Evolutionary conservation across 78 protist genomes (phyloP).

Genomic region (Speleostelium caveatum): DNA sequence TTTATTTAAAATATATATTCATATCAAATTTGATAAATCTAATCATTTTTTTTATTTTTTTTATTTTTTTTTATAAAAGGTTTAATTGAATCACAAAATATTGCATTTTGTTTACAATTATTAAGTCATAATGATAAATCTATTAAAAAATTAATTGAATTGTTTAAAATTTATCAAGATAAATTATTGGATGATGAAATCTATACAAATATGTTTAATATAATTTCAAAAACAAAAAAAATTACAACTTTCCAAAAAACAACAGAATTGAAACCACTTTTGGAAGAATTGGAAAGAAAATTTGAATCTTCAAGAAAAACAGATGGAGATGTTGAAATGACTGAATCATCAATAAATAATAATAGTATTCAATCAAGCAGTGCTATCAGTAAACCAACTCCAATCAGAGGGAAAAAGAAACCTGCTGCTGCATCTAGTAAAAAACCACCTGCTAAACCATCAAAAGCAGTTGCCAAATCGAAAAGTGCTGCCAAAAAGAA

Average conservation of each 20-base stretch:
- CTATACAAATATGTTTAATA: not conserved
- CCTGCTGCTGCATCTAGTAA: not conserved
- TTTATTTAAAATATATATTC: not conserved
- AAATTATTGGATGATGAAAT: constrained; percentile 69
- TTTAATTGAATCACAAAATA: constrained; percentile 74
- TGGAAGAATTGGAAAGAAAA: constrained; percentile 65
- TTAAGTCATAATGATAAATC: constrained; percentile 73
- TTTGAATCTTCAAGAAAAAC: not conserved
- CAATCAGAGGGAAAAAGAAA: not conserved
- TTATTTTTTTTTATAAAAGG: not conserved
- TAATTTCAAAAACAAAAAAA: constrained; percentile 61
- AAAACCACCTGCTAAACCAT: not conserved
- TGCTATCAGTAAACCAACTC: not conserved
- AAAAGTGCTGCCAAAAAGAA: not conserved
- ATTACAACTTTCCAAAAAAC: not conserved
- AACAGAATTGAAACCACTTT: constrained; percentile 17
- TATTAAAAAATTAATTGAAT: constrained; percentile 75
- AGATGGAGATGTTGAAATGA: not conserved
- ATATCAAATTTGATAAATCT: not conserved
- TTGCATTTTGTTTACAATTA: constrained; percentile 84
- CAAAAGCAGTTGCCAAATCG: not conserved
- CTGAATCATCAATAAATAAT: not conserved
- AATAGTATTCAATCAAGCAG: not conserved
- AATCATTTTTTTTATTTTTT: no score
- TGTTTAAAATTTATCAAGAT: constrained; percentile 67